Conservation (phyloP, 1,284 basidiomycete species). For the Cutaneotrichosporon dermatis region DNA sequence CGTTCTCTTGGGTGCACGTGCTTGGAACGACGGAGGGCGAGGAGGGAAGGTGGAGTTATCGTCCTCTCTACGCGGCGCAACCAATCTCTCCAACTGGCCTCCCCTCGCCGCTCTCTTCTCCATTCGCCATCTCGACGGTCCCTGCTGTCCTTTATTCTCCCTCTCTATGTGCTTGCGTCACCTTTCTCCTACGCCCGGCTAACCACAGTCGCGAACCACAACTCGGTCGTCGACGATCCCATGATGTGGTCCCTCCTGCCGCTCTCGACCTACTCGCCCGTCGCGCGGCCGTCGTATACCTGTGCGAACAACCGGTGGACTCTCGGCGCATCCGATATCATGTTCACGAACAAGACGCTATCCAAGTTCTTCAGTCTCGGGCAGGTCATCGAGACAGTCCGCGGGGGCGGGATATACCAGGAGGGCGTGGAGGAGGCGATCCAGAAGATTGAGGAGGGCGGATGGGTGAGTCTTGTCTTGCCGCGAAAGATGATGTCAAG, state of each 20-base stretch:
- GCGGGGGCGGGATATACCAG: conserved; percentile 87
- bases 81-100: too few relatives aligned
- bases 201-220: conserved; percentile 79
- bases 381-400: conserved; percentile 88
- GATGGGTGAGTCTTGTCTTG: conserved; percentile 62
- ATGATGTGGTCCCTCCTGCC: conserved; percentile 76
- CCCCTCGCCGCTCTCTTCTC: too few relatives aligned
- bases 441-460: conserved; percentile 68
- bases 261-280: conserved; percentile 56
- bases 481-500: too few relatives aligned
- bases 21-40: too few relatives aligned
- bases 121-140: too few relatives aligned
- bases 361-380: conserved; percentile 81
- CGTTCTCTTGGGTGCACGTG: not conserved
- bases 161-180: too few relatives aligned
- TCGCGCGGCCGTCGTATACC: conserved; percentile 33
- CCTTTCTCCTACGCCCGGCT: not conserved
- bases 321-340: conserved; percentile 68
- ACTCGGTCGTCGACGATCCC: conserved; percentile 61
- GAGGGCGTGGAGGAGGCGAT: conserved; percentile 78
- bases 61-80: too few relatives aligned
- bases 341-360: conserved; percentile 87
- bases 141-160: too few relatives aligned
- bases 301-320: conserved; percentile 47
- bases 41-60: too few relatives aligned